Conservation (phyloP, 2,329 filamentous ascomycete species). For the Bipolaris oryzae region DNA sequence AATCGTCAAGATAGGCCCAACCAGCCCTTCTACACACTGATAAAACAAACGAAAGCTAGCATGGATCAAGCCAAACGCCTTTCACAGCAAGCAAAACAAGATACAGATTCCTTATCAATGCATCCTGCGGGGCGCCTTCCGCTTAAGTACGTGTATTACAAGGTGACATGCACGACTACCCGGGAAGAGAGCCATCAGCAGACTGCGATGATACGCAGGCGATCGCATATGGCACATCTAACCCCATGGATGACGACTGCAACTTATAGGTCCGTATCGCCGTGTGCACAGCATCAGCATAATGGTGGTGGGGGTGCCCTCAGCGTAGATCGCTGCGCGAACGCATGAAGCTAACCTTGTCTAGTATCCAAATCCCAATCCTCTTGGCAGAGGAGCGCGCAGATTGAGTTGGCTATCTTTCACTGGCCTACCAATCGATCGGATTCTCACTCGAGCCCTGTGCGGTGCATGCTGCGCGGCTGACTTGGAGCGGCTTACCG, state of each 20-base stretch:
- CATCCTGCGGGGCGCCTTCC: conserved; percentile 14
- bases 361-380: conserved; percentile 41
- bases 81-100: not conserved
- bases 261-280: conserved; percentile 12
- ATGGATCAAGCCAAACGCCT: not conserved
- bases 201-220: conserved; percentile 10
- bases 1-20: not conserved
- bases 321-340: conserved; percentile 26
- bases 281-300: conserved; percentile 22
- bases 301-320: conserved; percentile 28
- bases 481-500: conserved; percentile 22
- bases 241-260: conserved; percentile 9
- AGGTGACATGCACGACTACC: conserved; percentile 11
- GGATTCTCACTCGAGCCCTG: not conserved
- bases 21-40: not conserved
- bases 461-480: conserved; percentile 16
- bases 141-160: conserved; percentile 16
- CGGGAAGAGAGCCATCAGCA: conserved; percentile 18
- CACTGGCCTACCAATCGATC: conserved; percentile 10
- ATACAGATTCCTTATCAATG: conserved; percentile 17
- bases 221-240: conserved; percentile 3
- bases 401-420: conserved; percentile 13
- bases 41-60: not conserved
- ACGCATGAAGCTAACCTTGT: conserved; percentile 38
- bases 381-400: conserved; percentile 23